Conservation (phyloP, 2,329 filamentous ascomycete species). For the Colletotrichum tanaceti region DNA sequence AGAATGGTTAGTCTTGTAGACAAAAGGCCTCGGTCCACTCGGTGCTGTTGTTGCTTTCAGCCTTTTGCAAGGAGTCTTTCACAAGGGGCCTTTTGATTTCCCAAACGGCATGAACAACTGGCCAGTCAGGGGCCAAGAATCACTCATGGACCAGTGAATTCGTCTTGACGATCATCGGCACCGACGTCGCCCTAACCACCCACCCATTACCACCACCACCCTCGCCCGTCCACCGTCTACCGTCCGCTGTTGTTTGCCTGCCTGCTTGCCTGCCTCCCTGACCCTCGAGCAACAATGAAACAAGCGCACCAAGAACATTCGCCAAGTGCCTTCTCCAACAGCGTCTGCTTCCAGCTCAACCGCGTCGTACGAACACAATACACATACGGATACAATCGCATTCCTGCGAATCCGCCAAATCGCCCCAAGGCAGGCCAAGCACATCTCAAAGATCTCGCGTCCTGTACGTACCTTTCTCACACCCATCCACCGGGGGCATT, state of each 20-base stretch:
- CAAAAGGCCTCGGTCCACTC: constrained; percentile 42
- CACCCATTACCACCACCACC: constrained; percentile 11
- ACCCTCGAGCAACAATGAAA: background rate
- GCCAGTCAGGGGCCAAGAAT: constrained; percentile 22
- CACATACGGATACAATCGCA: background rate
- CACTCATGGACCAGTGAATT: constrained; percentile 27
- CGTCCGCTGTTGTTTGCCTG: background rate
- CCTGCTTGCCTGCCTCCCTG: background rate
- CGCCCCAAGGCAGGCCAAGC: constrained; percentile 2
- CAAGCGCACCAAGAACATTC: background rate
- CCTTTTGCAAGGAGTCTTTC: constrained; percentile 9
- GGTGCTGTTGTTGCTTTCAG: constrained; percentile 37
- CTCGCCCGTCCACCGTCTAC: background rate
- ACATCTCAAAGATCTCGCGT: constrained; percentile 1
- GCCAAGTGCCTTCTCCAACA: background rate
- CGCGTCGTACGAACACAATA: background rate
- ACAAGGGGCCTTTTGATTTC: constrained; percentile 16
- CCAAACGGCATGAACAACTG: constrained; percentile 19
- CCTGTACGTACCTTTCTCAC: constrained; percentile 12
- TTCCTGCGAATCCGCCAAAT: background rate
- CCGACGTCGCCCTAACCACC: constrained; percentile 33
- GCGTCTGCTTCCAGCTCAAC: background rate
- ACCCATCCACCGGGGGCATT: background rate
- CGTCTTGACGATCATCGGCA: constrained; percentile 39
- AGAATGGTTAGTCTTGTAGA: constrained; percentile 44